Evolutionary conservation across 2,329 filamentous ascomycete genomes (phyloP).

Genomic region (Fusarium coffeatum): DNA sequence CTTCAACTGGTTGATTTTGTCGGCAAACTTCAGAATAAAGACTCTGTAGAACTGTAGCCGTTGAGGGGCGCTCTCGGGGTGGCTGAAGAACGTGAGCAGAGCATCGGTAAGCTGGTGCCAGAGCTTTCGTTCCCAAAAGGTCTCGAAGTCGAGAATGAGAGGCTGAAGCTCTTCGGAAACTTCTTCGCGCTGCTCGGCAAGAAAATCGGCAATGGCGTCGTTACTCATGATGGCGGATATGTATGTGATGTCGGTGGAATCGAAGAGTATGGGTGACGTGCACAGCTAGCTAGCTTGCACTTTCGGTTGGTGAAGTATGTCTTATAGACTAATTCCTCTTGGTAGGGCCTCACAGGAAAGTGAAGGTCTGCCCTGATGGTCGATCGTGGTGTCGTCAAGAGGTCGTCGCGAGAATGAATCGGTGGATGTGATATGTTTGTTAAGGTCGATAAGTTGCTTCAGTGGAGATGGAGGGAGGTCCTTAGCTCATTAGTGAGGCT

Average conservation of each 20-base stretch:
- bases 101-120: conserved; percentile 98
- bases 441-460: conserved; percentile 31
- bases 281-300: conserved; percentile 42
- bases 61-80: conserved; percentile 82
- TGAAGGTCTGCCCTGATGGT: neutral
- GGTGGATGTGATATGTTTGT: conserved; percentile 14
- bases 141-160: conserved; percentile 91
- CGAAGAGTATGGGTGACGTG: conserved; percentile 32
- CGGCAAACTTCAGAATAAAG: conserved; percentile 95
- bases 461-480: conserved; percentile 40
- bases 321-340: neutral
- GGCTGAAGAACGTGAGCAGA: conserved; percentile 87
- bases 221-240: conserved; percentile 72
- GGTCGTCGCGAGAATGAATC: conserved; percentile 3
- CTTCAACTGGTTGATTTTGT: conserved; percentile 99
- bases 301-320: conserved; percentile 15
- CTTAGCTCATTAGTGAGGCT: conserved; percentile 52
- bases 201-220: conserved; percentile 91
- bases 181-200: conserved; percentile 87
- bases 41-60: conserved; percentile 91
- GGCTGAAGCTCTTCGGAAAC: conserved; percentile 89
- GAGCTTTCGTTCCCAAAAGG: conserved; percentile 97
- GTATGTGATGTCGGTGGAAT: conserved; percentile 19
- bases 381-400: neutral
- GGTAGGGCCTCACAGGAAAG: neutral